Percentiles rank a stretch among this genome's conserved stretches.
Evolutionary conservation across 2,329 filamentous ascomycete genomes (phyloP).

Genomic region (Fusarium sp.): DNA sequence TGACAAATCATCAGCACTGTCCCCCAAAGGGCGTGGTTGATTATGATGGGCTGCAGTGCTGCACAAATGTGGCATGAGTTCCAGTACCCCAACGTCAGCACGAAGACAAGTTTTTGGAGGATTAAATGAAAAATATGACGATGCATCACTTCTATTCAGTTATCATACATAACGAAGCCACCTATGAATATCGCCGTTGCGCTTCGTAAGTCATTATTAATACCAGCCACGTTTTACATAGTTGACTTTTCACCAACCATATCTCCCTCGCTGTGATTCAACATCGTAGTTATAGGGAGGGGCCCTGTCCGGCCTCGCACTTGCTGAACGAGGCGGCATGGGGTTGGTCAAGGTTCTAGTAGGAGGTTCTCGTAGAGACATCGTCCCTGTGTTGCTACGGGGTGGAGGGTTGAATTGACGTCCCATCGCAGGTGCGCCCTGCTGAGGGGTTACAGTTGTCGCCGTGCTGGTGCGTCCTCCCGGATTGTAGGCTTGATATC

Average conservation of each 20-base stretch:
- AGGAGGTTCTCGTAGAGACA: slow-evolving; percentile 52
- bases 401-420: slow-evolving; percentile 45
- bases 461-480: slow-evolving; percentile 51
- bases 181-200: slow-evolving; percentile 1
- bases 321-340: slow-evolving; percentile 47
- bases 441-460: slow-evolving; percentile 46
- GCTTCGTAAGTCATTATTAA: slow-evolving; percentile 35
- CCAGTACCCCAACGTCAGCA: not conserved
- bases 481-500: slow-evolving; percentile 49
- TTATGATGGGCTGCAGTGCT: not conserved
- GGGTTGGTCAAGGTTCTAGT: slow-evolving; percentile 61
- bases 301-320: slow-evolving; percentile 39
- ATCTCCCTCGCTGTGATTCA: slow-evolving; percentile 50
- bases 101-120: not conserved
- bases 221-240: slow-evolving; percentile 1
- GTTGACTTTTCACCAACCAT: slow-evolving; percentile 44
- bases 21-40: slow-evolving; percentile 32
- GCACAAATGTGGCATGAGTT: slow-evolving; percentile 13
- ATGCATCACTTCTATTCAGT: slow-evolving; percentile 3
- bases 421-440: slow-evolving; percentile 35
- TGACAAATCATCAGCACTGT: slow-evolving; percentile 29
- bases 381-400: slow-evolving; percentile 57
- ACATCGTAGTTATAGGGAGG: slow-evolving; percentile 51
- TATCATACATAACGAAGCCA: slow-evolving; percentile 5
- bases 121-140: not conserved